phyloP scores from a whole-genome alignment of 208 protist genomes.

The Angomonas desouzai region DNA sequence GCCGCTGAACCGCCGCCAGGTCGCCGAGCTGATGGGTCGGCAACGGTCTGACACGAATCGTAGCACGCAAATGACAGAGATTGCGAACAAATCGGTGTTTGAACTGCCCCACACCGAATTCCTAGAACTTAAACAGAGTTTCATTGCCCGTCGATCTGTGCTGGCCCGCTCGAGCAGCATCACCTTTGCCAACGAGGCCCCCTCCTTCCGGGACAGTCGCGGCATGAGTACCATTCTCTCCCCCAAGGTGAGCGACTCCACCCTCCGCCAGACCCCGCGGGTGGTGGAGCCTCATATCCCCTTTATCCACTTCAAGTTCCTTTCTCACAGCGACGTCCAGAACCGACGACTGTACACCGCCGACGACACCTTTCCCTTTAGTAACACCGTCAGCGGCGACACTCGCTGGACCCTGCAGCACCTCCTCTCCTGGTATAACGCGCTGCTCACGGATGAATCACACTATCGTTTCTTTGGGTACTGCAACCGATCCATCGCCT shows the following conservation, averaged over 20 bases:
- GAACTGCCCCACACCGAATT: slow-evolving; percentile 7
- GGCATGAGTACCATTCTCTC: slow-evolving; percentile 22
- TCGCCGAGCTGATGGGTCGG: slow-evolving; percentile 12
- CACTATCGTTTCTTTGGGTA: slow-evolving; percentile 47
- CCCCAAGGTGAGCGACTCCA: slow-evolving; percentile 15
- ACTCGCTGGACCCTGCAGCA: slow-evolving; percentile 42
- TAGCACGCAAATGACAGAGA: not conserved
- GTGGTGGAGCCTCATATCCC: slow-evolving; percentile 51
- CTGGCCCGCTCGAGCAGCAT: slow-evolving; percentile 18
- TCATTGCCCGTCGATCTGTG: slow-evolving; percentile 26
- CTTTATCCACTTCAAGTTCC: slow-evolving; percentile 48
- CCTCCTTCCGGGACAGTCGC: slow-evolving; percentile 22
- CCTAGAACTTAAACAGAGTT: slow-evolving; percentile 26
- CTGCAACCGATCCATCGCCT: slow-evolving; percentile 41
- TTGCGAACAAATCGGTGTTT: slow-evolving; percentile 10
- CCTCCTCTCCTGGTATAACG: slow-evolving; percentile 50
- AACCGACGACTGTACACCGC: slow-evolving; percentile 5
- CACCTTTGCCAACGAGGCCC: slow-evolving; percentile 12
- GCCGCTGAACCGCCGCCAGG: slow-evolving; percentile 37
- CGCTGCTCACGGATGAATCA: slow-evolving; percentile 30
- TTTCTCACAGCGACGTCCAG: slow-evolving; percentile 21
- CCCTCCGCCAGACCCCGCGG: slow-evolving; percentile 17
- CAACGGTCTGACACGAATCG: not conserved
- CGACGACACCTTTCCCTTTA: slow-evolving; percentile 9
- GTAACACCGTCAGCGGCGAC: slow-evolving; percentile 4